Evolutionary conservation across 257 asterid genomes (phyloP).

Genomic region (Solanum gandarillasii): DNA sequence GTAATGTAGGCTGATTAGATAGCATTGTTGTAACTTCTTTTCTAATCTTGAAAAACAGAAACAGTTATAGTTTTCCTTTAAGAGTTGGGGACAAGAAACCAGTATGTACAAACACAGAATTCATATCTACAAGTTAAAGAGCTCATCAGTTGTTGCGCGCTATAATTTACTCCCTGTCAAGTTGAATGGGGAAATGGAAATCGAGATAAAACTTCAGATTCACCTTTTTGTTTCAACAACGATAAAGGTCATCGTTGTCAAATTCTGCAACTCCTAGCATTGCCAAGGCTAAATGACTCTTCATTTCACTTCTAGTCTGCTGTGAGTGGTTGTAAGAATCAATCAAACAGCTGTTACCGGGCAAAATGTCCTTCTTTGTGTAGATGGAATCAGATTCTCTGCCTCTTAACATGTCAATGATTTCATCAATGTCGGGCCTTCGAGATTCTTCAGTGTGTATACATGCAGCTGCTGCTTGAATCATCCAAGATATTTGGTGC

Average conservation of each 20-base stretch:
- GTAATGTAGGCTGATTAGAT: not conserved
- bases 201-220: not conserved
- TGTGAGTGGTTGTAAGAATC: slow-evolving; percentile 33
- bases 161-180: not conserved
- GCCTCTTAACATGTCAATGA: slow-evolving; percentile 47
- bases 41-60: not conserved
- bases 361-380: slow-evolving; percentile 19
- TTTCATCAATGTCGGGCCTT: slow-evolving; percentile 56
- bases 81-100: not conserved
- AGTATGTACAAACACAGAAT: not conserved
- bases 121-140: not conserved
- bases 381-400: slow-evolving; percentile 13
- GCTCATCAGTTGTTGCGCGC: not conserved
- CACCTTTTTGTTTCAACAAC: slow-evolving; percentile 25
- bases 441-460: slow-evolving; percentile 41
- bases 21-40: not conserved
- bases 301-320: slow-evolving; percentile 64
- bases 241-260: slow-evolving; percentile 45
- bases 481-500: slow-evolving; percentile 28
- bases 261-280: slow-evolving; percentile 75
- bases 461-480: slow-evolving; percentile 63
- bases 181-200: not conserved
- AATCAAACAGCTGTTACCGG: slow-evolving; percentile 6
- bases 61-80: not conserved
- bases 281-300: slow-evolving; percentile 75